Percentiles rank a stretch among this genome's conserved stretches.
Conservation (phyloP, 805 yeast genomes). For the Saccharomycopsis javanensis region DNA sequence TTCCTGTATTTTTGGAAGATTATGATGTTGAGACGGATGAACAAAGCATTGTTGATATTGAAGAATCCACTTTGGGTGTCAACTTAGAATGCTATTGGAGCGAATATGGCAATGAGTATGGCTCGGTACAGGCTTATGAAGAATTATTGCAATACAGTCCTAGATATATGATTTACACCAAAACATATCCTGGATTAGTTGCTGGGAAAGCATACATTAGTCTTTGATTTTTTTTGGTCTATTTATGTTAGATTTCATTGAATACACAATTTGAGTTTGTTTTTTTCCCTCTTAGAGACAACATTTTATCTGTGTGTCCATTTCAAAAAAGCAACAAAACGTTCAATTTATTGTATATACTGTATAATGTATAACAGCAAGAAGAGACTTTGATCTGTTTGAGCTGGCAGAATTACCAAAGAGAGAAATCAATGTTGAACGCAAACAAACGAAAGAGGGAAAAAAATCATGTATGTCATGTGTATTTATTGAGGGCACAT, state of each 20-base stretch:
- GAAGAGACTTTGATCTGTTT: too few species aligned
- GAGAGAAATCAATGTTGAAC: too few species aligned
- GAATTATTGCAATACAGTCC: constrained; percentile 67
- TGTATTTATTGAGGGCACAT: not conserved
- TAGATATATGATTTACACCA: constrained; percentile 52
- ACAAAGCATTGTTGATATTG: constrained; percentile 32
- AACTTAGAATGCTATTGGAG: constrained; percentile 69
- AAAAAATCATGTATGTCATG: too few species aligned
- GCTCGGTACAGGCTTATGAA: constrained; percentile 56
- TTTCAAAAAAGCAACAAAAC: too few species aligned
- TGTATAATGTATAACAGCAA: too few species aligned
- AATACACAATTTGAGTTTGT: not conserved
- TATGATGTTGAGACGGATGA: constrained; percentile 27
- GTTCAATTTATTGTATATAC: too few species aligned
- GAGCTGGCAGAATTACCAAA: too few species aligned
- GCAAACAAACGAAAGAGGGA: too few species aligned
- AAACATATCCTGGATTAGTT: constrained; percentile 59
- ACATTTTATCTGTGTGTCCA: too few species aligned
- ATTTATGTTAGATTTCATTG: not conserved
- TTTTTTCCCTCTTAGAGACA: not conserved
- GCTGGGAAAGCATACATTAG: constrained; percentile 42
- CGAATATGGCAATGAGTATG: constrained; percentile 41
- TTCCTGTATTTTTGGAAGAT: constrained; percentile 48
- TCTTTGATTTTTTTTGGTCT: constrained; percentile 24
- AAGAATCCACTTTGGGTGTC: constrained; percentile 38